Base-by-base conservation (phyloP, 2,329 filamentous ascomycete species). In the Ilyonectria mors-panacis region DNA sequence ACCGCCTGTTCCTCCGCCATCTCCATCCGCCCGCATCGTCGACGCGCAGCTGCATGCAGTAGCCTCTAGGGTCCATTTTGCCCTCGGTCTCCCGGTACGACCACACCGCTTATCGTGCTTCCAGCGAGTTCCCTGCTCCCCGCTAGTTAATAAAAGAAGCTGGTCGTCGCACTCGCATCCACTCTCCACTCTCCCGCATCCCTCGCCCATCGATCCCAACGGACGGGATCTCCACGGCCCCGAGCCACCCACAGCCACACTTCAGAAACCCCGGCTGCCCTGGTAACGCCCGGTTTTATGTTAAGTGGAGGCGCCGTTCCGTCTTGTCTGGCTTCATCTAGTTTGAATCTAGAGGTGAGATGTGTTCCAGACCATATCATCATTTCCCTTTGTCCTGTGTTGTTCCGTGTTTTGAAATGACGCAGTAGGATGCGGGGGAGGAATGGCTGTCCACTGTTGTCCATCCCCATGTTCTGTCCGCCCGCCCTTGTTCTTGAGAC, bases 271-370 rank as follows among this genome's bases (percentile, higher is more conserved):
- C n/a, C 28, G 10, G 50, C 59, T 51, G 56, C 56, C 50, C 42
- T 60, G 50, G 63, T 65, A 65, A 65, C 63, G 30, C 13, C 28
- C 6, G 33, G 50, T 17, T 37, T 45, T 44, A 28, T 37, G 23
- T 12, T n/a, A 7, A 17, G 44, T 48, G 23, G 45, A 30, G 23
- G 45, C 23, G 23, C 3, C 12, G 26, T 30, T 33, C 15, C 39
- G 39, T 51, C 17, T 45, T 13, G 10, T 45, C 44, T 45, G 21
- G 44, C 39, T 42, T 51, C 58, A 26, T 45, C 12, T 35, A 7
- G 13, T 26, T 13, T 33, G 15, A 13, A n/a, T 33, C 48, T 19
- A 4, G 26, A 51, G 23, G 39, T n/a, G 39, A 42, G 15, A 33
- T 33, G 30, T 33, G 30, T 33, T 4, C 30, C 30, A 33, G 12